Conservation (phyloP, 2,329 filamentous ascomycete species). For the Allantophomopsis cytisporea region DNA sequence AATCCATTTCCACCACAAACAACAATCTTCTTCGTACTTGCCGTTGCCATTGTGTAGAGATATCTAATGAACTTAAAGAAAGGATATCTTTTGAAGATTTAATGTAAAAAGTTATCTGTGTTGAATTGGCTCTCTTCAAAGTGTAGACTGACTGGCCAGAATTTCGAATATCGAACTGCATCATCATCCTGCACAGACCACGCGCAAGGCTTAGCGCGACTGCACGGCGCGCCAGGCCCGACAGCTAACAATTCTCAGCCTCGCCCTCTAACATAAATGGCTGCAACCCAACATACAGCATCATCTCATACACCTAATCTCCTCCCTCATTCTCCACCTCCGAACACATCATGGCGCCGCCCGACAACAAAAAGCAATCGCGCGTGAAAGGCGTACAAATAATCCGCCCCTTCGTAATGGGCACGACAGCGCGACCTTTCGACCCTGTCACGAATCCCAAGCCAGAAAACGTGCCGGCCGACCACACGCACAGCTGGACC, state of each 20-base stretch:
- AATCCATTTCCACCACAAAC: conserved; percentile 94
- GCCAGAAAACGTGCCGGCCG: conserved; percentile 62
- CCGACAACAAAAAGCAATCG: conserved; percentile 33
- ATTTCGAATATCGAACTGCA: neutral
- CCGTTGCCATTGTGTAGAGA: conserved; percentile 4
- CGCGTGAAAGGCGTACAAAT: conserved; percentile 54
- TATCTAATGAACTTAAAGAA: conserved; percentile 1
- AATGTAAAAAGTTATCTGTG: neutral
- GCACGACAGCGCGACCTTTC: conserved; percentile 68
- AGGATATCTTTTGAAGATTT: too few relatives aligned
- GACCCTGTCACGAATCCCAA: conserved; percentile 67
- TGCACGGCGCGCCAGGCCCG: neutral
- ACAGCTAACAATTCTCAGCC: conserved; percentile 5
- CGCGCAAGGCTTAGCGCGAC: neutral
- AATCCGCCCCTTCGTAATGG: conserved; percentile 56
- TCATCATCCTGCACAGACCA: conserved; percentile 4
- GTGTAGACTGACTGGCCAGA: too few relatives aligned
- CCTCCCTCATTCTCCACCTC: too few relatives aligned
- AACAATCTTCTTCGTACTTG: conserved; percentile 56
- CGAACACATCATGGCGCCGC: conserved; percentile 36
- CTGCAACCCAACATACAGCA: conserved; percentile 1
- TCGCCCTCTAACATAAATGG: neutral
- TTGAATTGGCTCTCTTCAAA: neutral
- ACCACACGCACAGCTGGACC: conserved; percentile 94
- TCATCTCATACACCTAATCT: neutral